phyloP scores from a whole-genome alignment of 2,329 filamentous ascomycete species.

The Fusarium oligoseptatum region DNA sequence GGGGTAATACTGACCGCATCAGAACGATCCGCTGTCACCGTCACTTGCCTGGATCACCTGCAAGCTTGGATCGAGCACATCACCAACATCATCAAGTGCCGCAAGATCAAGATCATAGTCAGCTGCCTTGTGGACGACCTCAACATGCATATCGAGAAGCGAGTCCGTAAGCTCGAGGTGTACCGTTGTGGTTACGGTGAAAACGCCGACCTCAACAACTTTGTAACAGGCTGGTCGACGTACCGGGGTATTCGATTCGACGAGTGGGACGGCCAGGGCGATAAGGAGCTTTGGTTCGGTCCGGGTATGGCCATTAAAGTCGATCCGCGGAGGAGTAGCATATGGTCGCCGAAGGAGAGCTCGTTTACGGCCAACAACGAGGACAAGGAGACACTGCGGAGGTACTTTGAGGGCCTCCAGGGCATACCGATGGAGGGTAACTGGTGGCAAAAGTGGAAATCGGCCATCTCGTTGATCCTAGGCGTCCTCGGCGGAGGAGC shows the following conservation, averaged over 20 bases:
- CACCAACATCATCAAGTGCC: neutral
- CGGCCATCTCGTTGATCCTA: neutral
- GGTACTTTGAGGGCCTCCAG: neutral
- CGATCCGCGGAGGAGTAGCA: neutral
- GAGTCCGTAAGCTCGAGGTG: neutral
- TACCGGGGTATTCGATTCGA: neutral
- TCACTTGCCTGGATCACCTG: neutral
- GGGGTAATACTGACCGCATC: neutral
- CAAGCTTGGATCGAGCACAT: conserved; percentile 1
- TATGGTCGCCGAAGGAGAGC: neutral
- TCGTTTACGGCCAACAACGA: neutral
- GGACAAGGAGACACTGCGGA: neutral
- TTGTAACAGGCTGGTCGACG: neutral
- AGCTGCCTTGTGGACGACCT: neutral
- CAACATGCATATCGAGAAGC: neutral
- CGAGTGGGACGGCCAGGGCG: neutral
- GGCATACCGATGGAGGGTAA: neutral
- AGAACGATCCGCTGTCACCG: neutral
- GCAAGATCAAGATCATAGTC: conserved; percentile 1
- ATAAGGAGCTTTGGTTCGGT: neutral
- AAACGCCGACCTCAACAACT: neutral
- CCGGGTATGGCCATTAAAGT: neutral
- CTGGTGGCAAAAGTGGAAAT: neutral
- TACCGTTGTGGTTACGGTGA: neutral
- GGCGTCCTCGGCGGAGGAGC: neutral